Evolutionary conservation across 805 yeast species (phyloP), one percentile per base, ranked within the genome.

Genomic region (Yarrowia phangngaensis): DNA sequence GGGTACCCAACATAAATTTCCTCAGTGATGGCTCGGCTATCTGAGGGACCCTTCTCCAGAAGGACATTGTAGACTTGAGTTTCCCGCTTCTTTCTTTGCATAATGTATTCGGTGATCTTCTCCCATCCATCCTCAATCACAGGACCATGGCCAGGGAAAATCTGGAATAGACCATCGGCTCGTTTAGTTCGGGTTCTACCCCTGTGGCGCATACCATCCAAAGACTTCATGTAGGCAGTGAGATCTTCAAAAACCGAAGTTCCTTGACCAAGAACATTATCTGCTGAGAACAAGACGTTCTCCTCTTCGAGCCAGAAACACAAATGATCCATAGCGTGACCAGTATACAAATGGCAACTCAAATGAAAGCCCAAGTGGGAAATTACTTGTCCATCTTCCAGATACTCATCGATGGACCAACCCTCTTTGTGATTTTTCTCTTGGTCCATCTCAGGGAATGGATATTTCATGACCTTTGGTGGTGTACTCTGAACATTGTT

Each of bases 61-160:
- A 66, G 51, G 8, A 53, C 35, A 6, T 45, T 52, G 15, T 58
- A 26, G 6, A 66, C 55, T 56, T 64, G 61, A 13, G 56, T 50
- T 46, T 64, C 68, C 4, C 70, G 65, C 31, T 55, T 54, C 33
- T 50, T 53, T 7, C 70, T 62, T 51, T 66, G 70, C 20, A 33
- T 47, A n/a, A 66, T 59, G 54, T 66, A 65, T 51, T 56, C 59
- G 11, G 50, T 33, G 52, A 66, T 58, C 38, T 56, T 62, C 11
- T 43, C 57, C 8, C 54, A 54, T 15, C 66, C 67, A 26, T 64
- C 62, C 14, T 52, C 52, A 12, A 67, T 54, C 6, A 58, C 50
- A 14, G 60, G 63, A 15, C 70, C 70, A 32, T 66, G 70, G 9
- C 68, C 70, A 3, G 70, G 70, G 36, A 63, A 63, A 22, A 66